Conservation (phyloP, 805 yeast species). For the Myxozyma vanderwaltii region DNA sequence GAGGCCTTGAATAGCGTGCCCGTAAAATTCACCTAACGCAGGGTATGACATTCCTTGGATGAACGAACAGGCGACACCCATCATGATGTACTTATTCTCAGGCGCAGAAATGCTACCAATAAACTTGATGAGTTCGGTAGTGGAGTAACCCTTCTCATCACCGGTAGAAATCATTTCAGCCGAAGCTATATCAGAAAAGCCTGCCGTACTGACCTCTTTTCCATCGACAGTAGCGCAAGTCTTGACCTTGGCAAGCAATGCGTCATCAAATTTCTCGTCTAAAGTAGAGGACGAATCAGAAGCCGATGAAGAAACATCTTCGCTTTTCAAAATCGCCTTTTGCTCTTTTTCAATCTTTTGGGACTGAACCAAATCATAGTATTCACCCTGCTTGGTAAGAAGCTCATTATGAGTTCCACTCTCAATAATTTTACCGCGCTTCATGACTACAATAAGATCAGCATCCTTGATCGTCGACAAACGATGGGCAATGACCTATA, state of each 20-base stretch:
- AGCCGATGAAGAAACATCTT: not conserved
- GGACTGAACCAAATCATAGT: conserved; percentile 44
- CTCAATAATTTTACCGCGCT: conserved; percentile 54
- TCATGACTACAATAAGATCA: conserved; percentile 56
- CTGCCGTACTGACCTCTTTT: not conserved
- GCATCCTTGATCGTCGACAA: conserved; percentile 78
- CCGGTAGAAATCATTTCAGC: not conserved
- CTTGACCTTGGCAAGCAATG: conserved; percentile 21
- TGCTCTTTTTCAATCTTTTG: conserved; percentile 42
- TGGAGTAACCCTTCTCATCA: conserved; percentile 14
- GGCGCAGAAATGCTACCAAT: conserved; percentile 21
- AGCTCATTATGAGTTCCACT: conserved; percentile 48
- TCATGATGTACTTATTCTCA: conserved; percentile 18
- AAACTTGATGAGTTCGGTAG: conserved; percentile 23
- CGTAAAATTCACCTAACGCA: conserved; percentile 33
- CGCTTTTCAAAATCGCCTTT: not conserved
- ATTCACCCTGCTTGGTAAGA: conserved; percentile 39
- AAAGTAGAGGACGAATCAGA: conserved; percentile 15
- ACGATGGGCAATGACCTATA: conserved; percentile 77
- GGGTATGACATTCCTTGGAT: conserved; percentile 33
- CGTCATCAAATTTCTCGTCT: conserved; percentile 21
- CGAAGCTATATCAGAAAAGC: conserved; percentile 1
- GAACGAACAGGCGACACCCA: conserved; percentile 28
- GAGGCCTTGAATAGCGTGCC: conserved; percentile 29
- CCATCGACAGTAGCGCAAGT: conserved; percentile 23